phyloP scores from a whole-genome alignment of 495 filamentous ascomycete species.

The Aspergillus affinis region DNA sequence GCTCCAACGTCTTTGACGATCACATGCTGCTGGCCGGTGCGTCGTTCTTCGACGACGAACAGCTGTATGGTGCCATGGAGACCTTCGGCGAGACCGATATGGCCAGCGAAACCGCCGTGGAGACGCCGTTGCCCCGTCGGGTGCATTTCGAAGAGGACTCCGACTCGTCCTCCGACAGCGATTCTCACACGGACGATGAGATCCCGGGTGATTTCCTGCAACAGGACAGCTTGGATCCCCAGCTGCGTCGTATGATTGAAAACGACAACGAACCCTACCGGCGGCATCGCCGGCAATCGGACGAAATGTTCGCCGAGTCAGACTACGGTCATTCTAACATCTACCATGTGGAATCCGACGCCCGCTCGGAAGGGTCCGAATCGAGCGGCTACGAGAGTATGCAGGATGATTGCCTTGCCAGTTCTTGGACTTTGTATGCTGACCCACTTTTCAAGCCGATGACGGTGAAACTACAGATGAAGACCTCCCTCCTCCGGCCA shows the following conservation, averaged over 20 bases:
- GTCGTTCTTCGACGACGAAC: slow-evolving; percentile 54
- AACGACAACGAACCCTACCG: slow-evolving; percentile 49
- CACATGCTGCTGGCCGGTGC: slow-evolving; percentile 46
- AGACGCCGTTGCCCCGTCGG: slow-evolving; percentile 44
- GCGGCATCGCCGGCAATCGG: slow-evolving; percentile 45
- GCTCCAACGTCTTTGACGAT: slow-evolving; percentile 52
- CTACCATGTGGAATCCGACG: slow-evolving; percentile 53
- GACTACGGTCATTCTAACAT: slow-evolving; percentile 49
- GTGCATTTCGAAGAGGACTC: slow-evolving; percentile 52
- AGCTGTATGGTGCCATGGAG: slow-evolving; percentile 48
- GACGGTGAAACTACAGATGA: slow-evolving; percentile 83
- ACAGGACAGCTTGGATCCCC: slow-evolving; percentile 67
- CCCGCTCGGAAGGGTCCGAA: slow-evolving; percentile 50
- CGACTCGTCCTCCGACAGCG: slow-evolving; percentile 53
- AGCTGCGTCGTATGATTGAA: slow-evolving; percentile 68
- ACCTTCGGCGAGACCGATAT: slow-evolving; percentile 45
- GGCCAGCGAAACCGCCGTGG: slow-evolving; percentile 42
- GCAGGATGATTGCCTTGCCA: slow-evolving; percentile 21
- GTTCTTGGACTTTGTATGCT: slow-evolving; percentile 42
- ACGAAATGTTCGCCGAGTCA: slow-evolving; percentile 45
- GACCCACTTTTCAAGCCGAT: slow-evolving; percentile 62
- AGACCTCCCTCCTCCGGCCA: slow-evolving; percentile 61
- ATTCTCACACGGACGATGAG: slow-evolving; percentile 54
- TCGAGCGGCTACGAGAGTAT: slow-evolving; percentile 81
- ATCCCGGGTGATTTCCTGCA: slow-evolving; percentile 72